Evolutionary conservation across 1,139 yeast genomes (phyloP).

Genomic region (Hansenula lynferdii): DNA sequence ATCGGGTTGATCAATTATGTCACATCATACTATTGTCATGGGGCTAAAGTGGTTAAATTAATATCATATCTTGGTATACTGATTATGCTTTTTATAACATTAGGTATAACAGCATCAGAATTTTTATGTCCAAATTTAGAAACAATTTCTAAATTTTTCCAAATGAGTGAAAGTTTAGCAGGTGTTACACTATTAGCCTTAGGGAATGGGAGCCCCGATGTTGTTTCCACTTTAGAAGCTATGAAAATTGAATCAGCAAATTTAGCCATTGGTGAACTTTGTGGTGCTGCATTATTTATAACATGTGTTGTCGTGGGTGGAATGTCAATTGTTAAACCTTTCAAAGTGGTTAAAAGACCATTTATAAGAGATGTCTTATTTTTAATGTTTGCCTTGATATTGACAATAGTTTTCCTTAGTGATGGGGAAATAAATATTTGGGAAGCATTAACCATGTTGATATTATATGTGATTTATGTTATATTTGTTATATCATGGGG

Average conservation of each 20-base stretch:
- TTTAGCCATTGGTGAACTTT: conserved; percentile 80
- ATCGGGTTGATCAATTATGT: conserved; percentile 41
- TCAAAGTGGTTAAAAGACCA: conserved; percentile 43
- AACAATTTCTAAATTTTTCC: conserved; percentile 54
- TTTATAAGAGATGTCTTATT: conserved; percentile 40
- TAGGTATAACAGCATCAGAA: conserved; percentile 76
- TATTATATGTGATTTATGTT: conserved; percentile 36
- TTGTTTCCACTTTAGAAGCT: conserved; percentile 79
- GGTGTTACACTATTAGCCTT: conserved; percentile 87
- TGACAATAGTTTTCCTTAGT: conserved; percentile 38
- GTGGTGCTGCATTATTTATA: conserved; percentile 82
- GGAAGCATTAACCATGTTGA: conserved; percentile 43
- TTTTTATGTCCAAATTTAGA: conserved; percentile 73
- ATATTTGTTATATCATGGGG: conserved; percentile 34
- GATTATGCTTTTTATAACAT: conserved; percentile 45
- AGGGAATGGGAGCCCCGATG: conserved; percentile 92
- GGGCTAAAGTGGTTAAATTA: conserved; percentile 19
- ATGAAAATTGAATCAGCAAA: conserved; percentile 64
- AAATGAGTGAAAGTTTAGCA: conserved; percentile 73
- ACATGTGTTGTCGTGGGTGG: conserved; percentile 74
- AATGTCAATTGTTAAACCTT: conserved; percentile 68
- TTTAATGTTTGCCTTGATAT: conserved; percentile 29
- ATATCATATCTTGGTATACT: conserved; percentile 23
- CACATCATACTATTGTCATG: conserved; percentile 35
- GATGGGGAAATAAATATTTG: conserved; percentile 45